Conservation (phyloP, 371 early-diverging fungal genomes). For the Capniomyces stellatus region DNA sequence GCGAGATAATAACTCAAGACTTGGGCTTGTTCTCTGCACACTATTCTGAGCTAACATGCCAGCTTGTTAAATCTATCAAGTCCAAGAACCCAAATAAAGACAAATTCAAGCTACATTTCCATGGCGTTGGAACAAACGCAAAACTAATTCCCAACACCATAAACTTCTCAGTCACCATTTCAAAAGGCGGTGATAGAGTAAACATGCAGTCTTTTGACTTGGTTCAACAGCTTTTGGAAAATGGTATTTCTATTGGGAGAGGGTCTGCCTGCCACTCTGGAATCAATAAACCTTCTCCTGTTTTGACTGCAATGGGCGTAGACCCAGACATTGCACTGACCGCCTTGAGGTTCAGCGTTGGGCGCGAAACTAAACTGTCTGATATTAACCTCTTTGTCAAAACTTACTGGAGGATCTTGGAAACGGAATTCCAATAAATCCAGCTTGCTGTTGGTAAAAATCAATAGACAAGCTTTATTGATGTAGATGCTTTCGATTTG, state of each 20-base stretch:
- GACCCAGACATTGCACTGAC: conserved; percentile 97
- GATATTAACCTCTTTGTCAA: conserved; percentile 53
- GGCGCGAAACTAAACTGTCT: conserved; percentile 91
- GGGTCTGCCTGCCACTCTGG: conserved; percentile 1
- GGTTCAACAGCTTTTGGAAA: not conserved
- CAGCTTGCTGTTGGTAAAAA: too few relatives aligned
- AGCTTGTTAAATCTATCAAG: conserved; percentile 37
- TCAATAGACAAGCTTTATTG: too few relatives aligned
- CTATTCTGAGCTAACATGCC: conserved; percentile 51
- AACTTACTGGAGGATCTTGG: not conserved
- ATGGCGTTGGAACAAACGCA: not conserved
- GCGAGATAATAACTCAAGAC: conserved; percentile 68
- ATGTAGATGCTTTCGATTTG: too few relatives aligned
- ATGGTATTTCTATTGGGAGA: not conserved
- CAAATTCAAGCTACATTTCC: not conserved
- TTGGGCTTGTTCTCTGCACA: conserved; percentile 74
- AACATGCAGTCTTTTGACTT: not conserved
- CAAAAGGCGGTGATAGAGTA: too few relatives aligned
- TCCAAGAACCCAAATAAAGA: not conserved
- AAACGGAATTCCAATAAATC: too few relatives aligned
- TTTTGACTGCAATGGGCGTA: conserved; percentile 95
- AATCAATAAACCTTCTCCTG: conserved; percentile 88
- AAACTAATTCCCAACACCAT: not conserved
- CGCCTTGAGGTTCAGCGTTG: conserved; percentile 96
- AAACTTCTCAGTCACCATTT: not conserved